Base-by-base conservation (phyloP, 1,139 yeast species). In the Yamadazyma spencermartinsiae region DNA sequence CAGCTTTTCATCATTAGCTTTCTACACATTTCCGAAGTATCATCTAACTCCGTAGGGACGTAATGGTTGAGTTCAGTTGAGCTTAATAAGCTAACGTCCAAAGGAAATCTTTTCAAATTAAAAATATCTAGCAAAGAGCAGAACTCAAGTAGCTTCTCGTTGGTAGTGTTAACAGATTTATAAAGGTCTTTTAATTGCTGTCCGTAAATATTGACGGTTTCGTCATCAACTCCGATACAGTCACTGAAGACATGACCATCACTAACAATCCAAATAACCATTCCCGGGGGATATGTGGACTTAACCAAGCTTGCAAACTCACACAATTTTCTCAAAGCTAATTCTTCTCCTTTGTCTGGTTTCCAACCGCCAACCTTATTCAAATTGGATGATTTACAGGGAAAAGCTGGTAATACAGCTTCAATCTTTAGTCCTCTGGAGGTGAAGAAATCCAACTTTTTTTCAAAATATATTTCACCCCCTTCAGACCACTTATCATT, bases 221-320 rank as follows among this genome's bases (percentile, higher is more conserved):
- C 65, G 51, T 79, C 85, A 53, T 77, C 80, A 19, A 69, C 74
- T 1, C 66, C 71, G 48, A 65, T 76, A 56, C 84, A 79, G 55
- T 79, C 85, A 44, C 82, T 75, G 56, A 79, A 79, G 9, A 79
- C 85, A 52, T 79, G 85, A 0, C 85, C 84, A 49, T 79, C 85
- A 53, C 81, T 74, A 18, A 79, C 82, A 52, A 79, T 76, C 69
- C 73, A 74, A 31, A 78, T 55, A 37, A 71, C 66, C 53, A 78
- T 60, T 1, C 84, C 84, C 0, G 83, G 82, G 1, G 74, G 65
- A 55, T 79, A 79, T 24, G 78, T 48, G 16, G 55, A 45, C 37
- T 60, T 52, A 4, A 77, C 70, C 2, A 44, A 41, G 27, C 42
- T 43, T 3, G 68, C 59, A 51, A 68, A 69, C 2, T 51, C 43